A percentile compares a stretch with the other conserved stretches of the same genome.
These are phyloP conservation scores for Sordaria brevicollis DNA, from an alignment of 495 filamentous ascomycete species.

Conservation along the genomic window DNA sequence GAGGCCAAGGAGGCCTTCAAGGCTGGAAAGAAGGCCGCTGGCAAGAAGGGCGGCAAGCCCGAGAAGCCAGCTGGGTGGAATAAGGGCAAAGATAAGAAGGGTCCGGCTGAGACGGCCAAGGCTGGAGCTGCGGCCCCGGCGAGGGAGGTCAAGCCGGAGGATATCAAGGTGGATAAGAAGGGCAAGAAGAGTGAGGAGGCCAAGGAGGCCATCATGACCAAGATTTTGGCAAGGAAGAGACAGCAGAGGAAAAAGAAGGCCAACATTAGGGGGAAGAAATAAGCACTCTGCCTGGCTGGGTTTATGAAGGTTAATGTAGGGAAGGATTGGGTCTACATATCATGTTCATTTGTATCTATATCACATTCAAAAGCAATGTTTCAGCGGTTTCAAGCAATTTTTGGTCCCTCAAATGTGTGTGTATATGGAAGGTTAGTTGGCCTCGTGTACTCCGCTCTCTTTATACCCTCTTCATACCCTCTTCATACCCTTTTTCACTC, in stretches of 20 bases:
- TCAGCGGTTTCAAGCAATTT: not conserved
- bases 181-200: conserved; percentile 18
- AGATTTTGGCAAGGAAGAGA: conserved; percentile 38
- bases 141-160: conserved; percentile 3
- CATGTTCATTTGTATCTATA: not conserved
- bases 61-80: conserved; percentile 39
- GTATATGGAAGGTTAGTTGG: not conserved
- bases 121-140: not conserved
- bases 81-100: conserved; percentile 41
- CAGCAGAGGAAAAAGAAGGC: conserved; percentile 42
- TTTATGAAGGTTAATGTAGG: not conserved
- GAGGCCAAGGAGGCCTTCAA: conserved; percentile 4
- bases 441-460: not conserved
- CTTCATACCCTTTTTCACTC: too few relatives aligned
- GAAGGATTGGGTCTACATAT: not conserved
- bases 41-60: conserved; percentile 29
- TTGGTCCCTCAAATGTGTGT: not conserved
- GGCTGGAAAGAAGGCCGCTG: conserved; percentile 17
- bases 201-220: conserved; percentile 32
- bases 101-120: not conserved
- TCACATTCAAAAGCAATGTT: not conserved
- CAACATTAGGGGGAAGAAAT: conserved; percentile 16
- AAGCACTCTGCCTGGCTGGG: not conserved
- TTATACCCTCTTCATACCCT: too few relatives aligned
- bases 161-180: conserved; percentile 4